phyloP scores from a whole-genome alignment of 2,329 filamentous ascomycete species.

The Fusarium siculi region DNA sequence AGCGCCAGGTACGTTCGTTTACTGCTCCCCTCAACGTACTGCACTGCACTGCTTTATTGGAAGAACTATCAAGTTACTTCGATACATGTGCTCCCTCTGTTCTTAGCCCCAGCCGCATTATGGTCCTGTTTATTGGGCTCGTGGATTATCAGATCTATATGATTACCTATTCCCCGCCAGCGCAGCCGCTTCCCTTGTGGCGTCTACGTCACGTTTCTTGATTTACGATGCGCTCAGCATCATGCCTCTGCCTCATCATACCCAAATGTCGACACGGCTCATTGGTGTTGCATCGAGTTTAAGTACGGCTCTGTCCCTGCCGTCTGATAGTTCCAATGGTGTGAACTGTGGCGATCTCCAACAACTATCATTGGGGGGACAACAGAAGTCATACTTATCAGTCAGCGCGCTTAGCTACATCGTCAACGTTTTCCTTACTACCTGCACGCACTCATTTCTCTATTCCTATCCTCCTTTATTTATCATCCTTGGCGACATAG shows the following conservation, averaged over 20 bases:
- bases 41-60: neutral
- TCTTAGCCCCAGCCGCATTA: neutral
- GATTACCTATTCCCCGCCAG: slow-evolving; percentile 20
- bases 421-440: slow-evolving; percentile 15
- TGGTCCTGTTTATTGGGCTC: neutral
- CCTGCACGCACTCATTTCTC: neutral
- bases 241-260: neutral
- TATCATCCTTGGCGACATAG: neutral
- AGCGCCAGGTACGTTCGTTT: slow-evolving; percentile 30
- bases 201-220: slow-evolving; percentile 41
- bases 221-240: slow-evolving; percentile 30
- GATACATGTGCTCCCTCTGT: neutral
- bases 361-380: slow-evolving; percentile 10
- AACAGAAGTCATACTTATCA: slow-evolving; percentile 14
- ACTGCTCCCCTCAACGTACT: slow-evolving; percentile 5
- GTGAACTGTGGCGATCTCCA: neutral
- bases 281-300: neutral
- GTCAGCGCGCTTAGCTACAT: slow-evolving; percentile 36
- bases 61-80: neutral
- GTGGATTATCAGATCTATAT: slow-evolving; percentile 9
- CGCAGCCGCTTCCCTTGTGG: slow-evolving; percentile 22
- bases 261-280: neutral
- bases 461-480: neutral
- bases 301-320: neutral
- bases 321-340: neutral